Conservation (phyloP, 768 basidiomycete species). For the Leccinum broughii region DNA sequence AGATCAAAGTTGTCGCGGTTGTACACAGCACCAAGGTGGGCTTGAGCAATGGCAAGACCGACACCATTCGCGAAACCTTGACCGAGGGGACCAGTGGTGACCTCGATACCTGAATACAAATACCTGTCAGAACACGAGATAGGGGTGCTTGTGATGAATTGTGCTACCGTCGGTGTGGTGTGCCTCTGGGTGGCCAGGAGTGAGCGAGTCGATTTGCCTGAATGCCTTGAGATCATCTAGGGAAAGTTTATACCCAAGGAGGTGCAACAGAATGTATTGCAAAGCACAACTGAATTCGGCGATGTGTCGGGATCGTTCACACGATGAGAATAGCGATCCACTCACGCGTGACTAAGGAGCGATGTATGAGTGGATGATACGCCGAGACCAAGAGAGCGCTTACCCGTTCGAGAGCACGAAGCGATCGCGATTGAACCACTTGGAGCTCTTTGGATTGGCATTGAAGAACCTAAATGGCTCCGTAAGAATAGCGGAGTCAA, state of each 20-base stretch:
- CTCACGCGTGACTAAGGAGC: conserved; percentile 69
- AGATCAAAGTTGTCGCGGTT: conserved; percentile 84
- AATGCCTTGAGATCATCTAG: conserved; percentile 92
- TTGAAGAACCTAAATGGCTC: conserved; percentile 66
- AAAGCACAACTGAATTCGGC: conserved; percentile 71
- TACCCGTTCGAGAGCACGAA: conserved; percentile 96
- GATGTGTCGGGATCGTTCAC: conserved; percentile 5
- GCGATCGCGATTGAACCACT: conserved; percentile 96
- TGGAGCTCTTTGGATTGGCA: conserved; percentile 83
- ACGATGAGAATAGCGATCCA: not conserved
- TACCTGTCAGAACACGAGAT: conserved; percentile 8
- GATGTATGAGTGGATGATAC: conserved; percentile 12
- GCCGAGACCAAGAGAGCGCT: conserved; percentile 9
- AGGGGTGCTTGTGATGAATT: not conserved
- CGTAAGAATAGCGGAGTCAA: not conserved
- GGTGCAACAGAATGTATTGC: conserved; percentile 90
- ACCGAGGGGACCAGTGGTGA: conserved; percentile 95
- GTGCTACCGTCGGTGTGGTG: conserved; percentile 61
- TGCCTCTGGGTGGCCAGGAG: conserved; percentile 91
- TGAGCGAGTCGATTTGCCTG: conserved; percentile 87
- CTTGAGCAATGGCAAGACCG: conserved; percentile 91
- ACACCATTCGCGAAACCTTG: conserved; percentile 94
- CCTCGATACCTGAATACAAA: conserved; percentile 61
- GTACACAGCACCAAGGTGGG: conserved; percentile 85
- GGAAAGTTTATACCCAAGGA: conserved; percentile 88